phyloP scores from a whole-genome alignment of 2,329 filamentous ascomycete genomes.

The Trichoderma koningiopsis region DNA sequence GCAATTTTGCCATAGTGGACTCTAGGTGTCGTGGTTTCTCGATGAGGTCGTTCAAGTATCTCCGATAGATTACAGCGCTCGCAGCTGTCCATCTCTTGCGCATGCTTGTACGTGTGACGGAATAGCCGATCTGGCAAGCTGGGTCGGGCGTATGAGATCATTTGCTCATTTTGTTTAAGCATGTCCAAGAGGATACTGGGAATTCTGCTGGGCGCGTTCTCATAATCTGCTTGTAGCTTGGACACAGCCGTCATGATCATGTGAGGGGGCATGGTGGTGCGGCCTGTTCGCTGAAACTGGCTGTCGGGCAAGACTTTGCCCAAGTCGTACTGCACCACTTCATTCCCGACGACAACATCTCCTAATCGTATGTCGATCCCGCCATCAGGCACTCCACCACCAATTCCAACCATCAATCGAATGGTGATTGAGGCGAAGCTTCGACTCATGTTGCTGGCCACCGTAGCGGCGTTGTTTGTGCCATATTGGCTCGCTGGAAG shows the following conservation, averaged over 20 bases:
- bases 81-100: not conserved
- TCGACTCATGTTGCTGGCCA: constrained; percentile 37
- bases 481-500: constrained; percentile 31
- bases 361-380: constrained; percentile 29
- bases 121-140: not conserved
- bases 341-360: constrained; percentile 29
- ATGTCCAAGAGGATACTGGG: not conserved
- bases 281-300: not conserved
- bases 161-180: not conserved
- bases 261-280: not conserved
- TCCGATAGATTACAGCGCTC: not conserved
- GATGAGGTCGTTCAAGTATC: not conserved
- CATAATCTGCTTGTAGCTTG: not conserved
- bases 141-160: not conserved
- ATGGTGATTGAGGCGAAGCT: constrained; percentile 35
- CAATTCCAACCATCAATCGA: constrained; percentile 14
- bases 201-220: not conserved
- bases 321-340: constrained; percentile 27
- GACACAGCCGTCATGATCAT: not conserved
- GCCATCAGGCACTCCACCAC: constrained; percentile 27
- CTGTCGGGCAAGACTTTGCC: constrained; percentile 6
- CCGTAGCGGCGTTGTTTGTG: constrained; percentile 34
- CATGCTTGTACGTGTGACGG: constrained; percentile 1
- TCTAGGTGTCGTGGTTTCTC: constrained; percentile 1
- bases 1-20: constrained; percentile 33